Evolutionary conservation across 768 basidiomycete species (phyloP), one percentile per base, ranked within the genome.

Genomic region (Lentinula sp.): DNA sequence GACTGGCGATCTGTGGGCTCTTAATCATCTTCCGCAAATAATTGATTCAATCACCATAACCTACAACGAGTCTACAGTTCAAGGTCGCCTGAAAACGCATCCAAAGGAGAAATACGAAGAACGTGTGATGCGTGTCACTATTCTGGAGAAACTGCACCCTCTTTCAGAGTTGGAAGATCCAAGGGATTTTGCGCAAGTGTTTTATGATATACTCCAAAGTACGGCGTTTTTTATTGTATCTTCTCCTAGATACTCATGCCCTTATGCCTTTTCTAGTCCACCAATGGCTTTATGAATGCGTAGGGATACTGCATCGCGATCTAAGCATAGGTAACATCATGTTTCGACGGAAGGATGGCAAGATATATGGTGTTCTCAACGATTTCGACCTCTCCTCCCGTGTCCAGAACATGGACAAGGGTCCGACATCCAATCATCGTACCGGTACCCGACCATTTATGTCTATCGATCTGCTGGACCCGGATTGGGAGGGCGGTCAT

Each of bases 241-340:
- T 18, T 31, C 1, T 21, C 7, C 11, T 50, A 1, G 2, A 18
- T 50, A 37, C 3, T 37, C 37, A 37, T 31, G 28, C n/a, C 42
- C 11, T 15, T 15, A 13, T 5, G 1, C 2, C 37, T 11, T 3
- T 42, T 46, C 16, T 50, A 65, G 64, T 40, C 16, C 55, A 65
- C 23, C 46, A 45, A 21, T 51, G 46, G 63, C 50, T 60, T 8
- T 60, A 60, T 35, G 51, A 64, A 28, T 13, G 55, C 15, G 39
- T 11, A 28, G 37, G 48, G 0, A 65, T 65, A 34, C 56, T 62
- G 11, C 65, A 65, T 59, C 64, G 61, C 28, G 65, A 65, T 43
- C 62, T 65, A 32, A 65, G 65, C 37, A 23, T 43, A 1, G 55
- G 46, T 13, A 65, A 65, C 28, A 51, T 65, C 32, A 64, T 65